These are phyloP conservation scores for Corymbia maculata DNA, from an alignment of 345 rosid species.

Conservation along the genomic window DNA sequence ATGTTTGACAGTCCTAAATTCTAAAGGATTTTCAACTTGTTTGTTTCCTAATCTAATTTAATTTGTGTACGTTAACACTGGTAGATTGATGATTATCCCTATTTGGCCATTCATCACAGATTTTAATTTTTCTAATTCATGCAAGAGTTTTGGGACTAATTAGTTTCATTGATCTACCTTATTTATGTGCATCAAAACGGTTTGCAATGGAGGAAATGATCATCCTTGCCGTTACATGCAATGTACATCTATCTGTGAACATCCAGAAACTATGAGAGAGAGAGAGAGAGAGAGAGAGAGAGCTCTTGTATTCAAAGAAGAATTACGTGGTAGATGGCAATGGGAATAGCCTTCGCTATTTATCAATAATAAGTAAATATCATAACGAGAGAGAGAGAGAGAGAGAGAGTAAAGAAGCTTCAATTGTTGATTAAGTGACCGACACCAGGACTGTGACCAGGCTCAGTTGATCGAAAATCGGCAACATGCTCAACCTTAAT, in stretches of 20 bases:
- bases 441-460: constrained; percentile 37
- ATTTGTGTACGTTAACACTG: neutral
- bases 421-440: constrained; percentile 25
- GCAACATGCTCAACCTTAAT: constrained; percentile 7
- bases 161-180: neutral
- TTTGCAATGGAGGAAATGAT: neutral
- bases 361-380: neutral
- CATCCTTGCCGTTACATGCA: neutral
- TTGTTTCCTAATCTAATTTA: neutral
- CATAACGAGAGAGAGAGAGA: neutral
- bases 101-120: neutral
- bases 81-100: neutral
- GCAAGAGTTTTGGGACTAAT: neutral
- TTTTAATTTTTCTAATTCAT: neutral
- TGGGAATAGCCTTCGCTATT: neutral
- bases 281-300: neutral
- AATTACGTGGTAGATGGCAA: neutral
- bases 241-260: neutral
- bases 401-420: neutral
- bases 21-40: neutral
- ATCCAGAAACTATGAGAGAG: neutral
- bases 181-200: neutral
- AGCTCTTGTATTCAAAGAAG: neutral
- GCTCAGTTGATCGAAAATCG: constrained; percentile 24
- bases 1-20: neutral